Base-by-base conservation (phyloP, 352 stramenopile genomes). In the Globisporangium emineosum region DNA sequence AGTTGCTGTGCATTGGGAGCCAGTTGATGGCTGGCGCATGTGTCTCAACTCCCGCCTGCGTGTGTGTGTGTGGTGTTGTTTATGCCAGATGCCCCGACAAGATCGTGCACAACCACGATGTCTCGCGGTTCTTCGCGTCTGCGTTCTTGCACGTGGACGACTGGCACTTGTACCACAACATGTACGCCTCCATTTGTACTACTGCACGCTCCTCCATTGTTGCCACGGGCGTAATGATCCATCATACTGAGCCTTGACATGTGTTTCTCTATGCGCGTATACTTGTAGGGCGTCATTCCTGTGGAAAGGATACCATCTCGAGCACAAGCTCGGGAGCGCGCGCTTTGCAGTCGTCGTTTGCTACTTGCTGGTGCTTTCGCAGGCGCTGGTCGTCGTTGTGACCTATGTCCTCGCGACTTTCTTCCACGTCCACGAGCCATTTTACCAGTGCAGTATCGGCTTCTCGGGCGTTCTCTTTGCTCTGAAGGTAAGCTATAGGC, bases 91-190 rank as follows among this genome's bases (percentile, higher is more conserved):
- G 88, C 66, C 85, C 86, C 2, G 76, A 83, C 32, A 70, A 76
- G 64, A 72, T 91, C 21, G 52, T 89, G 35, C 60, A 64, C 13
- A 65, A 71, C 10, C 65, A 54, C 6, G 70, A 90, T 10, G 47
- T 81, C 37, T 64, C 66, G 25, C 67, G 86, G 27, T 57, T 97
- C 7, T 50, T 96, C 19, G 50, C 76, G 4, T 91, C 90, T 4
- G 86, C 76, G 15, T 88, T 97, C 42, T 69, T 97, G 2, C 91
- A 97, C 69, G 70, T 70, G 2, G 79, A 96, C 40, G 89, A 97
- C 32, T 74, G 90, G 57, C 77, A 97, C 67, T 64, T 97, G 13
- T 97, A 96, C 68, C 84, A 97, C 70, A 97, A 96, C 80, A 96
- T 97, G 91, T 90, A 70, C 35, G 64, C 30, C 13, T 65, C n/a